Conservation (phyloP, 148 eudicot species). For the Rhododendron molle region DNA sequence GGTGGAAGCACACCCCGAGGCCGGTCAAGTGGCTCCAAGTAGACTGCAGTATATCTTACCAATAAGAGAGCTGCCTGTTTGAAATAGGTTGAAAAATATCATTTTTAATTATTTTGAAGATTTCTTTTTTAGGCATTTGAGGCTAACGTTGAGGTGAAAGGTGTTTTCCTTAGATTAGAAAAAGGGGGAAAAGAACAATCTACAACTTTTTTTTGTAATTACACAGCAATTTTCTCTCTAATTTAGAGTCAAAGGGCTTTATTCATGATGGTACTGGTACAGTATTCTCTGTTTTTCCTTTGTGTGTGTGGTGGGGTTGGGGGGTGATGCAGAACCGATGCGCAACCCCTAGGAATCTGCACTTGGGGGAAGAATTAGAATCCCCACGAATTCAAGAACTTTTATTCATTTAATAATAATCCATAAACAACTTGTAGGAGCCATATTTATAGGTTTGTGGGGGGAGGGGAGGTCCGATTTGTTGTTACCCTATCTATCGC, state of each 20-base stretch:
- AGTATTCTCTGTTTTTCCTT: neutral
- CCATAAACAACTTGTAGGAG: no score
- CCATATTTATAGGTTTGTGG: no score
- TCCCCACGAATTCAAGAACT: no score
- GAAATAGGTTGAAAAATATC: neutral
- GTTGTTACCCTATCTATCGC: no score
- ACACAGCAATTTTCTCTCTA: neutral
- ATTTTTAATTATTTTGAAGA: neutral
- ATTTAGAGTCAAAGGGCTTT: neutral
- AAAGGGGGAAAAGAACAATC: no score
- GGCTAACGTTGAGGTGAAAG: neutral
- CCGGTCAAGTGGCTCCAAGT: constrained; percentile 17
- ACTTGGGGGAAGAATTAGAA: no score
- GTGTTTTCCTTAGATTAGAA: neutral
- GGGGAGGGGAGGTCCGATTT: no score
- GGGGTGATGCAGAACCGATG: no score
- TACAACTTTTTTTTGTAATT: neutral
- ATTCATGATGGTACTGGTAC: neutral
- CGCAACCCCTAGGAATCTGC: no score
- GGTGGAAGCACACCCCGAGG: constrained; percentile 19
- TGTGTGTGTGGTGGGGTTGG: neutral
- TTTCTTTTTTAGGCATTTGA: neutral
- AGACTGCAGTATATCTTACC: neutral
- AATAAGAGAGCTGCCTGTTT: neutral
- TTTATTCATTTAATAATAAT: no score